Conservation (phyloP, 345 rosid genomes). For the Moringa oleifera region DNA sequence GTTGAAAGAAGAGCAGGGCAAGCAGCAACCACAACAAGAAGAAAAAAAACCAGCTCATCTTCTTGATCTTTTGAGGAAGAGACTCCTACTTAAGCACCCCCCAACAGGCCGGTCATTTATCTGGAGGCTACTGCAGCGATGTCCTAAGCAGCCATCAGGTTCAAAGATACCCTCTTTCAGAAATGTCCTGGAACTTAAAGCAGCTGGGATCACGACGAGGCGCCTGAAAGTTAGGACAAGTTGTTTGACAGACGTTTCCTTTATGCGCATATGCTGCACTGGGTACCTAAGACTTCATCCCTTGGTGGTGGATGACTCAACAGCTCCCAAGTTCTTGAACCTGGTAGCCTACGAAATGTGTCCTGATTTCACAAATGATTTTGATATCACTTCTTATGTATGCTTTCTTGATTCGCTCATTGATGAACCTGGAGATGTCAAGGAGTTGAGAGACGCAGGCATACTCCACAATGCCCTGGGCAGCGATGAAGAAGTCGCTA, state of each 20-base stretch:
- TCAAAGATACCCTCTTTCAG: background rate
- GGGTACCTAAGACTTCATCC: conserved; percentile 16
- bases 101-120: background rate
- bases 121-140: background rate
- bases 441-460: conserved; percentile 4
- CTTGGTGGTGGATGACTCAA: conserved; percentile 12
- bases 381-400: conserved; percentile 10
- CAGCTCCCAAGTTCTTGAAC: conserved; percentile 16
- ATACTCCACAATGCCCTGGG: conserved; percentile 11
- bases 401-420: conserved; percentile 18
- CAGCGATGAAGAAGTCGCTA: conserved; percentile 15
- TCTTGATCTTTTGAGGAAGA: conserved; percentile 7
- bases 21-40: background rate
- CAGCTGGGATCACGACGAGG: conserved; percentile 7
- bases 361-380: background rate
- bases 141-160: background rate
- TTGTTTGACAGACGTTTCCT: conserved; percentile 3
- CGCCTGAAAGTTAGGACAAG: background rate
- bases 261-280: background rate
- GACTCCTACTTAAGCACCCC: background rate
- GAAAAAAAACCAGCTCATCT: conserved; percentile 12
- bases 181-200: conserved; percentile 10
- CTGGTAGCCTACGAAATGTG: conserved; percentile 23
- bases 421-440: conserved; percentile 14
- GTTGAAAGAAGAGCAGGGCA: background rate